Evolutionary conservation across 2,329 filamentous ascomycete genomes (phyloP).

Genomic region (Pyrenophora teres): DNA sequence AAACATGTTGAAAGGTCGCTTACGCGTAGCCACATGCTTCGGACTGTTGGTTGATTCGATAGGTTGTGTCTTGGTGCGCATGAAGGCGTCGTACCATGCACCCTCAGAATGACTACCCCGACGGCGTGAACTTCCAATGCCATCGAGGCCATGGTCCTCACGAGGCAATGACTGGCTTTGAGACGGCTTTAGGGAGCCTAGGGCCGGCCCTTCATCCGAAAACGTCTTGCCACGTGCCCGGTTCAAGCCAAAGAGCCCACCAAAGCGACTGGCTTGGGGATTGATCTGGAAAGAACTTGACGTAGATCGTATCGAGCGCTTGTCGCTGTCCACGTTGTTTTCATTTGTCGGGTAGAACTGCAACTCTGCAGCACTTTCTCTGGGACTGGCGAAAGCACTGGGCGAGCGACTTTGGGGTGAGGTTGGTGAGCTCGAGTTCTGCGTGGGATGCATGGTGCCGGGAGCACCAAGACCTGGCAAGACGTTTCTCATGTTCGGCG

Average conservation of each 20-base stretch:
- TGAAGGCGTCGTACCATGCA: conserved; percentile 59
- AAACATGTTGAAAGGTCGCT: conserved; percentile 57
- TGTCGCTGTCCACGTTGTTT: conserved; percentile 51
- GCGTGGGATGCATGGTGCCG: conserved; percentile 39
- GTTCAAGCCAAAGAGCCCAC: conserved; percentile 63
- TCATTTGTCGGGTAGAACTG: conserved; percentile 48
- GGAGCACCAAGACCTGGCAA: conserved; percentile 51
- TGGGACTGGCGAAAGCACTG: conserved; percentile 54
- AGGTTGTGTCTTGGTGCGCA: conserved; percentile 48
- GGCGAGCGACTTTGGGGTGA: conserved; percentile 51
- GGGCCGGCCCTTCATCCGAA: conserved; percentile 64
- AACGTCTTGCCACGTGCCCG: conserved; percentile 65
- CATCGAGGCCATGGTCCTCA: conserved; percentile 56
- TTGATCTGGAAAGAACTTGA: conserved; percentile 56
- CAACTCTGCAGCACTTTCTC: conserved; percentile 53
- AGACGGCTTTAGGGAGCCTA: conserved; percentile 71
- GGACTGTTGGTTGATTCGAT: conserved; percentile 40
- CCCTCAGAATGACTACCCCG: conserved; percentile 61
- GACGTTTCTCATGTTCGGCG: conserved; percentile 39
- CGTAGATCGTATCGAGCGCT: conserved; percentile 53
- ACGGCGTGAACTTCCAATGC: conserved; percentile 56
- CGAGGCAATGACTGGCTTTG: conserved; percentile 80
- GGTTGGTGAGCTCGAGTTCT: conserved; percentile 51
- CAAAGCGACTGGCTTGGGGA: conserved; percentile 58
- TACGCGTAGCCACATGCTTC: conserved; percentile 48